Evolutionary conservation across 2,329 filamentous ascomycete species (phyloP).

Genomic region (Cadophora sp.): DNA sequence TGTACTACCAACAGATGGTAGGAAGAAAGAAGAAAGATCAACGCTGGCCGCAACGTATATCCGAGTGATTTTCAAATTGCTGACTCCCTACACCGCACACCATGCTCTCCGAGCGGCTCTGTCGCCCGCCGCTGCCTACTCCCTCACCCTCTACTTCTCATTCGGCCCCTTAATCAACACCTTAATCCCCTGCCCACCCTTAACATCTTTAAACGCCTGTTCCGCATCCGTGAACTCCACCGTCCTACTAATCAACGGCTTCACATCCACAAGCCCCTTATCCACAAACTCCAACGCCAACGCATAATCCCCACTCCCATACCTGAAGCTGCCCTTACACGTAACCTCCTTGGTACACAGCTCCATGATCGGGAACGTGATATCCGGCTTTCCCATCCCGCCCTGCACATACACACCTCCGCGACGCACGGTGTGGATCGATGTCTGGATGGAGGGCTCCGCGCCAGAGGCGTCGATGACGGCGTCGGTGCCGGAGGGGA

Average conservation of each 20-base stretch:
- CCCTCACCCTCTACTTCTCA: conserved; percentile 31
- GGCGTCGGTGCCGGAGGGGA: conserved; percentile 74
- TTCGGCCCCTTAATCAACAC: conserved; percentile 71
- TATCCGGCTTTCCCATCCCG: conserved; percentile 88
- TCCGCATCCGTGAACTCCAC: conserved; percentile 85
- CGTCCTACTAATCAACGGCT: conserved; percentile 78
- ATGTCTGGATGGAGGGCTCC: conserved; percentile 78
- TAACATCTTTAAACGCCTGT: conserved; percentile 85
- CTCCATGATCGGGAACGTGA: conserved; percentile 90
- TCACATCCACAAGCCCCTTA: conserved; percentile 76
- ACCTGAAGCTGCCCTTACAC: conserved; percentile 87
- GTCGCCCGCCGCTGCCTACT: neutral
- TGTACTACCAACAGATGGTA: too few relatives aligned
- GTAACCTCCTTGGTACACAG: conserved; percentile 90
- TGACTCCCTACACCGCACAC: too few relatives aligned
- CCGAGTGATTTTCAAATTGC: too few relatives aligned
- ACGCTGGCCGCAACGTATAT: too few relatives aligned
- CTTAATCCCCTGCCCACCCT: conserved; percentile 80
- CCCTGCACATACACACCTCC: conserved; percentile 85
- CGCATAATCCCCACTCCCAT: conserved; percentile 86
- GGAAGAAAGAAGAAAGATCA: too few relatives aligned
- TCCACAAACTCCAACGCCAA: conserved; percentile 76
- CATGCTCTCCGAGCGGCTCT: too few relatives aligned
- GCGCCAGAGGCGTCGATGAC: conserved; percentile 84
- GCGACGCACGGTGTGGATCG: conserved; percentile 71